These are phyloP conservation scores for Termitomyces eurrhizus DNA, from an alignment of 768 basidiomycete species.

Conservation along the genomic window DNA sequence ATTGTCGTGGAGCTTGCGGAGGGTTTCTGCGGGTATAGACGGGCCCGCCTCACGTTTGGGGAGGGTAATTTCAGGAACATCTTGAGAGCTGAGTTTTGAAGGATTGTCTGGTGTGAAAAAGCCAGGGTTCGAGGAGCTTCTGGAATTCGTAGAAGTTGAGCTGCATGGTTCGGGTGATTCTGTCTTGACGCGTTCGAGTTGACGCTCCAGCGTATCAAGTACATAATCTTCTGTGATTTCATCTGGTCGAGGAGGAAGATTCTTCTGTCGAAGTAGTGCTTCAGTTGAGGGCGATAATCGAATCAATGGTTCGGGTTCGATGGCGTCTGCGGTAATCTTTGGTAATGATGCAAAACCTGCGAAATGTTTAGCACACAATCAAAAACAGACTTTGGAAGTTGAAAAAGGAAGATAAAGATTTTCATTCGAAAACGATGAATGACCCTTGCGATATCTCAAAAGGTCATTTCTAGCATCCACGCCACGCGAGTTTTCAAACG, in stretches of 20 bases:
- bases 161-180: constrained; percentile 16
- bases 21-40: constrained; percentile 22
- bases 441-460: not conserved
- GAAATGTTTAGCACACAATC: not conserved
- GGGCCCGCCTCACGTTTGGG: constrained; percentile 10
- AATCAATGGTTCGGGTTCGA: constrained; percentile 21
- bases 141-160: constrained; percentile 10
- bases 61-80: not conserved
- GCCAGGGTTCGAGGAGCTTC: constrained; percentile 17
- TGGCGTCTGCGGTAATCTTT: constrained; percentile 39
- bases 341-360: constrained; percentile 74
- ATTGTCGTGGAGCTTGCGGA: constrained; percentile 65
- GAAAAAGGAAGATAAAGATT: not conserved
- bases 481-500: not conserved
- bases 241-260: constrained; percentile 52
- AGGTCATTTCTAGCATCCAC: not conserved
- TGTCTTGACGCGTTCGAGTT: constrained; percentile 36
- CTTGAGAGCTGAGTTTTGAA: not conserved
- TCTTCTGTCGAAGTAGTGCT: constrained; percentile 40
- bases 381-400: not conserved
- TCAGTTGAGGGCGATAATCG: constrained; percentile 41
- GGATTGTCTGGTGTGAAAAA: not conserved
- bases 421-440: not conserved
- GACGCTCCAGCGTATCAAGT: constrained; percentile 49
- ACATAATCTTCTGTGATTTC: constrained; percentile 62